Conservation (phyloP, 805 yeast genomes). For the Zygosaccharomyces siamensis region DNA sequence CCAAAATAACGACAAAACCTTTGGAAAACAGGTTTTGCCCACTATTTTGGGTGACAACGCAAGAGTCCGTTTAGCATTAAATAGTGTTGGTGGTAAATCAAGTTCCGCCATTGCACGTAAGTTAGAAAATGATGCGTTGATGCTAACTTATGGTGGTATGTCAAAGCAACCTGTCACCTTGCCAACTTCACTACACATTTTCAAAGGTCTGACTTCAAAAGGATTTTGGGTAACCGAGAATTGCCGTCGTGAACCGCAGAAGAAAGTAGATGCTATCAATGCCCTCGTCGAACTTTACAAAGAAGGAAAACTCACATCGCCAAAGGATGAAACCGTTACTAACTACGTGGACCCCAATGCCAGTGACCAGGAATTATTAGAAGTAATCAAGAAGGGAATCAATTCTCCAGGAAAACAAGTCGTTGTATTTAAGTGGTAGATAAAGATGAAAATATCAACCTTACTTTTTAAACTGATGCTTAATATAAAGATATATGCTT, state of each 20-base stretch:
- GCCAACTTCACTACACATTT: constrained; percentile 84
- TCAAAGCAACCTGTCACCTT: constrained; percentile 89
- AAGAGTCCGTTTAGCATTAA: constrained; percentile 71
- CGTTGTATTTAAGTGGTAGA: constrained; percentile 30
- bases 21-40: constrained; percentile 50
- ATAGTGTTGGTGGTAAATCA: constrained; percentile 91
- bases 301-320: constrained; percentile 51
- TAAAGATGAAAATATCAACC: constrained; percentile 4
- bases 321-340: constrained; percentile 39
- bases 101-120: constrained; percentile 80
- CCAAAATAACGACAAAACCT: constrained; percentile 65
- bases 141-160: constrained; percentile 97
- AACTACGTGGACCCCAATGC: constrained; percentile 32
- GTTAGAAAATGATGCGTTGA: constrained; percentile 63
- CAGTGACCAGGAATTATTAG: constrained; percentile 39
- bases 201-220: constrained; percentile 76
- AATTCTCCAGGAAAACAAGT: constrained; percentile 33
- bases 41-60: constrained; percentile 41
- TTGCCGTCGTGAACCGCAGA: constrained; percentile 53
- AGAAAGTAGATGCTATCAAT: constrained; percentile 51
- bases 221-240: constrained; percentile 93
- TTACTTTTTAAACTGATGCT: not conserved
- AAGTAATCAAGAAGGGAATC: constrained; percentile 43
- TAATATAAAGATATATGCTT: constrained; percentile 9
- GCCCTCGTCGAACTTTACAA: constrained; percentile 56